These are phyloP conservation scores for Yamadazyma phyllophila DNA, from an alignment of 805 yeast genomes.

Conservation along the genomic window DNA sequence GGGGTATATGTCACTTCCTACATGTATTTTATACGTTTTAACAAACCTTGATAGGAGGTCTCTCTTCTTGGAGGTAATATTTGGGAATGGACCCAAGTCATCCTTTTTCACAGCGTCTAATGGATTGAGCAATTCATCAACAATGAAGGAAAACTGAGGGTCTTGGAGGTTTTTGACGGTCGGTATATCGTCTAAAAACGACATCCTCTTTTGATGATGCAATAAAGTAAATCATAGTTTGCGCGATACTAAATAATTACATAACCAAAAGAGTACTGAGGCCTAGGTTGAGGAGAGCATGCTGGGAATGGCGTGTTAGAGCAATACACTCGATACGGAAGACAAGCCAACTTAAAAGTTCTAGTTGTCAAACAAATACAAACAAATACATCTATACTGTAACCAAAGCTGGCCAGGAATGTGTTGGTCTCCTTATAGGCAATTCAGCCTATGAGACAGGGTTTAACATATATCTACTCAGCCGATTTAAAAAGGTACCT, in stretches of 20 bases:
- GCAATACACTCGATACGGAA: no score
- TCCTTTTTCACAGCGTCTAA: slow-evolving; percentile 31
- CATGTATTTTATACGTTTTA: slow-evolving; percentile 31
- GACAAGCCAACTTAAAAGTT: no score
- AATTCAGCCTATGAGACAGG: no score
- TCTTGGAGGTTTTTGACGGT: slow-evolving; percentile 36
- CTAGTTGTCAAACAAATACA: no score
- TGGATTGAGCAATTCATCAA: slow-evolving; percentile 41
- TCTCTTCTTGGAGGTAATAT: slow-evolving; percentile 24
- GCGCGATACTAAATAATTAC: background rate
- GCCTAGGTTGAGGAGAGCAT: no score
- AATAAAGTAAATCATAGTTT: background rate
- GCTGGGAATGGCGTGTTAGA: no score
- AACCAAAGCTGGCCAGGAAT: no score
- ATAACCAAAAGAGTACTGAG: background rate
- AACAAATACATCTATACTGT: no score
- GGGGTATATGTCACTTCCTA: slow-evolving; percentile 57
- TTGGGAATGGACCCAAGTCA: slow-evolving; percentile 22
- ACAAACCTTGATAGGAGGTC: slow-evolving; percentile 29
- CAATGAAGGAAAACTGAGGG: slow-evolving; percentile 42
- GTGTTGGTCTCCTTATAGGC: no score
- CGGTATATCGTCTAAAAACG: slow-evolving; percentile 17
- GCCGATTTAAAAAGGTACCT: no score
- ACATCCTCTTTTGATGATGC: slow-evolving; percentile 8
- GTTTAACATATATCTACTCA: no score